A percentile compares a stretch with the other conserved stretches of the same genome.
Evolutionary conservation across 306 rosid genomes (phyloP).

Genomic region (Fragaria ananassa): DNA sequence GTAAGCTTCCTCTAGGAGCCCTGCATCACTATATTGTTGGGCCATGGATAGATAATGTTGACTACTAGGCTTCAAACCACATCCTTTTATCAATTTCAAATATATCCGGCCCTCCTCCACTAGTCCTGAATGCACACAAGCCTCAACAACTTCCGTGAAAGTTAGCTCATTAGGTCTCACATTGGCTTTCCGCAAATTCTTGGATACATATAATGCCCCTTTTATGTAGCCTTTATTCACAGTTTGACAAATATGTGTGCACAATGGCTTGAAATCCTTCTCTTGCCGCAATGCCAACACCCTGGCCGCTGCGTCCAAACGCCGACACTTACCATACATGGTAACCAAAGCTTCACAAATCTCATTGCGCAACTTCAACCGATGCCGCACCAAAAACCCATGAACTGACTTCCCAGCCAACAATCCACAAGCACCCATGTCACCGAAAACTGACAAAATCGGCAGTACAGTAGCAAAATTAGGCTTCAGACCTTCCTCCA

Average conservation of each 20-base stretch:
- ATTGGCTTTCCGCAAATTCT: slow-evolving; percentile 43
- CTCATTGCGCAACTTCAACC: slow-evolving; percentile 49
- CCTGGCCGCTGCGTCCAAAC: slow-evolving; percentile 38
- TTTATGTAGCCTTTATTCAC: slow-evolving; percentile 42
- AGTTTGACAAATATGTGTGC: slow-evolving; percentile 46
- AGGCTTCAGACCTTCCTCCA: slow-evolving; percentile 20
- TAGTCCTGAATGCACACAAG: slow-evolving; percentile 51
- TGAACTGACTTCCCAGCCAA: slow-evolving; percentile 65
- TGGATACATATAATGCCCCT: slow-evolving; percentile 45
- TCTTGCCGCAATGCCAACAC: slow-evolving; percentile 45
- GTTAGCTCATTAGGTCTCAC: slow-evolving; percentile 56
- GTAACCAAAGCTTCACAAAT: slow-evolving; percentile 54
- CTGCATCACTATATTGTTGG: slow-evolving; percentile 4
- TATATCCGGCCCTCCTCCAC: slow-evolving; percentile 48
- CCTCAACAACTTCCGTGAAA: slow-evolving; percentile 60
- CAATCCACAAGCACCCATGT: slow-evolving; percentile 45
- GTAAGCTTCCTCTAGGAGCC: slow-evolving; percentile 54
- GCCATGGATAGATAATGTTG: slow-evolving; percentile 55
- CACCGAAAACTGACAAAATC: slow-evolving; percentile 49
- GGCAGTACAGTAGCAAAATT: slow-evolving; percentile 41
- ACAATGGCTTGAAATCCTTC: slow-evolving; percentile 53
- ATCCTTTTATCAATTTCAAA: slow-evolving; percentile 54
- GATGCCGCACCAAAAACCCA: slow-evolving; percentile 47
- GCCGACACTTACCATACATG: slow-evolving; percentile 59
- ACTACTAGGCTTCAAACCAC: slow-evolving; percentile 42